phyloP scores from a whole-genome alignment of 495 filamentous ascomycete genomes.

The Penicillium atrosanguineum region DNA sequence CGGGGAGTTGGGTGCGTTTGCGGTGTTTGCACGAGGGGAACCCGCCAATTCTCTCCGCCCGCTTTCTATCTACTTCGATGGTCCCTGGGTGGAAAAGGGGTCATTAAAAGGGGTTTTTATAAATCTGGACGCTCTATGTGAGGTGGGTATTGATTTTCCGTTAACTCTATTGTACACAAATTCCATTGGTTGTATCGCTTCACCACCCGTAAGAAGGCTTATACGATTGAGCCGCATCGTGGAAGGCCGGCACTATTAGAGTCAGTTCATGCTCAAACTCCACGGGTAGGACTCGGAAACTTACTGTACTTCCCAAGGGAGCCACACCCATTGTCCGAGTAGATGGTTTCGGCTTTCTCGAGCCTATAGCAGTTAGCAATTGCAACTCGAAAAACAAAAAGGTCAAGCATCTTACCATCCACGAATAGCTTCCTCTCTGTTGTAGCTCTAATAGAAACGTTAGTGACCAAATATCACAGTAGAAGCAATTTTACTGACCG shows the following conservation, averaged over 20 bases:
- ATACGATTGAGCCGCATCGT: constrained; percentile 18
- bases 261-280: constrained; percentile 1
- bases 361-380: constrained; percentile 24
- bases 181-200: not conserved
- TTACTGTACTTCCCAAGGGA: constrained; percentile 28
- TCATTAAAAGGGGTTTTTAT: too few relatives aligned
- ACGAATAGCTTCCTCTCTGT: constrained; percentile 66
- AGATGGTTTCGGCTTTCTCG: constrained; percentile 33
- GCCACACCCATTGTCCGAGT: constrained; percentile 36
- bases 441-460: constrained; percentile 51
- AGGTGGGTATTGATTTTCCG: not conserved
- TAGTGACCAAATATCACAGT: not conserved
- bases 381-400: not conserved
- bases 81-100: not conserved
- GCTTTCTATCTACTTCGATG: not conserved
- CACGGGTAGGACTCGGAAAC: constrained; percentile 1
- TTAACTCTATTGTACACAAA: not conserved
- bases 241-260: constrained; percentile 35
- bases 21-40: constrained; percentile 45
- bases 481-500: constrained; percentile 45
- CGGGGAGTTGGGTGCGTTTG: constrained; percentile 40
- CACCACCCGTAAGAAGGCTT: constrained; percentile 1
- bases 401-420: constrained; percentile 48
- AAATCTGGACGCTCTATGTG: not conserved
- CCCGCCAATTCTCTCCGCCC: constrained; percentile 19